A percentile compares a stretch with the other conserved stretches of the same genome.
These are phyloP conservation scores for Solanum etuberosum DNA, from an alignment of 257 asterid species.

Conservation along the genomic window DNA sequence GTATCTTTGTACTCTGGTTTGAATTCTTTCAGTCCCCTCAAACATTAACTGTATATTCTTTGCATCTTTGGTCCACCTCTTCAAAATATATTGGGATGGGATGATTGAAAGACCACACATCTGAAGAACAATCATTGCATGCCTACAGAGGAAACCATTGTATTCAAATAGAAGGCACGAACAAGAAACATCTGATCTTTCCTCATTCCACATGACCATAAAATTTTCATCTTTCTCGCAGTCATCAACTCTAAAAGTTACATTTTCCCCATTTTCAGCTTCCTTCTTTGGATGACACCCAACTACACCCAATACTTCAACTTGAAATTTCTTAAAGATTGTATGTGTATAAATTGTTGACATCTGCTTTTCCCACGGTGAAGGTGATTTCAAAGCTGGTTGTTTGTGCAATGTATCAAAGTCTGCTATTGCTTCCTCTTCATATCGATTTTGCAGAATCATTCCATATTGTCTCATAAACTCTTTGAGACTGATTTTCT, in stretches of 20 bases:
- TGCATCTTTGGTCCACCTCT: constrained; percentile 97
- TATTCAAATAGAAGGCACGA: constrained; percentile 88
- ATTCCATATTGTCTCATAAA: constrained; percentile 75
- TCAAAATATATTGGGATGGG: constrained; percentile 69
- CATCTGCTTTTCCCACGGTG: constrained; percentile 99
- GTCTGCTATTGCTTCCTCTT: constrained; percentile 93
- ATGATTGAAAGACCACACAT: constrained; percentile 85
- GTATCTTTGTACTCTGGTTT: constrained; percentile 76
- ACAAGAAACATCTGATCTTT: constrained; percentile 68
- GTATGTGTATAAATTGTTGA: constrained; percentile 82
- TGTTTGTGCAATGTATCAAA: constrained; percentile 96
- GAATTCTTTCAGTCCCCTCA: constrained; percentile 58
- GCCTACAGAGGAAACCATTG: constrained; percentile 92
- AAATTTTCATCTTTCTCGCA: constrained; percentile 79
- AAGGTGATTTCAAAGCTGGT: constrained; percentile 93
- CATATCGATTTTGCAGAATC: constrained; percentile 69
- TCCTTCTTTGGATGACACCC: constrained; percentile 96
- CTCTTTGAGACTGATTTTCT: constrained; percentile 73
- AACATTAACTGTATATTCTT: constrained; percentile 33
- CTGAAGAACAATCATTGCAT: constrained; percentile 90
- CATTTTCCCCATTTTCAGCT: constrained; percentile 38
- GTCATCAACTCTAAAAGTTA: constrained; percentile 66
- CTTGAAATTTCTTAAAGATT: constrained; percentile 78
- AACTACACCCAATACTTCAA: constrained; percentile 92
- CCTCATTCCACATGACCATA: constrained; percentile 69